Conservation (phyloP, 1,284 basidiomycete species). For the Ceratobasidium papillatum region DNA sequence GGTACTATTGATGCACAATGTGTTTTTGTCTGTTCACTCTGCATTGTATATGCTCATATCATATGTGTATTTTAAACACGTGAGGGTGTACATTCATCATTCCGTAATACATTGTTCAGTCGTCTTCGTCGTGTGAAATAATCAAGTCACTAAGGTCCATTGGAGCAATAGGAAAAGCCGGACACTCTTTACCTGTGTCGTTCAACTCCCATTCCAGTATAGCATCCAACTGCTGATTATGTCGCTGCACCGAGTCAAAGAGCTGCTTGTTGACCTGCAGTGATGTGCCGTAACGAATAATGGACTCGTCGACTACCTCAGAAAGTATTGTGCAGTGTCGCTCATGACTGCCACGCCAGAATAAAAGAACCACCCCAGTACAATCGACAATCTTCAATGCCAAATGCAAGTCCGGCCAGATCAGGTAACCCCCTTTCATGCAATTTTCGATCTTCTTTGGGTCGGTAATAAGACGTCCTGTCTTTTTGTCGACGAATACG, state of each 20-base stretch:
- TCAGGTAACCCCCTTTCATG: background rate
- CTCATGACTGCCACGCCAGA: slow-evolving; percentile 1
- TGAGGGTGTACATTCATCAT: no score
- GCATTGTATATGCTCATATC: no score
- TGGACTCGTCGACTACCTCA: background rate
- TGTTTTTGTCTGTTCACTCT: no score
- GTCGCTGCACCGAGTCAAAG: background rate
- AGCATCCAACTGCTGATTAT: background rate
- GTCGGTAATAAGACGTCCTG: slow-evolving; percentile 1
- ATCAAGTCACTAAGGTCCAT: no score
- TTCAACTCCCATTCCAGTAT: background rate
- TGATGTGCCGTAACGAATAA: background rate
- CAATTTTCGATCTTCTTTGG: background rate
- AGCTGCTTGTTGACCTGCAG: slow-evolving; percentile 13
- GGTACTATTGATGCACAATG: no score
- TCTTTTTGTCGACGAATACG: background rate
- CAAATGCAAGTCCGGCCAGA: slow-evolving; percentile 13
- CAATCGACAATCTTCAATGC: slow-evolving; percentile 10
- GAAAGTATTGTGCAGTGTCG: background rate
- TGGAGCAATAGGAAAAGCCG: no score
- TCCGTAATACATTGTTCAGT: no score
- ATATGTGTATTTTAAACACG: no score
- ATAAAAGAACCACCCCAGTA: slow-evolving; percentile 2
- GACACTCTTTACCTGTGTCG: background rate
- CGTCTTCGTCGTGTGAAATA: no score